These are phyloP conservation scores for Trypanosoma caninum DNA, from an alignment of 208 protist genomes.

Conservation along the genomic window DNA sequence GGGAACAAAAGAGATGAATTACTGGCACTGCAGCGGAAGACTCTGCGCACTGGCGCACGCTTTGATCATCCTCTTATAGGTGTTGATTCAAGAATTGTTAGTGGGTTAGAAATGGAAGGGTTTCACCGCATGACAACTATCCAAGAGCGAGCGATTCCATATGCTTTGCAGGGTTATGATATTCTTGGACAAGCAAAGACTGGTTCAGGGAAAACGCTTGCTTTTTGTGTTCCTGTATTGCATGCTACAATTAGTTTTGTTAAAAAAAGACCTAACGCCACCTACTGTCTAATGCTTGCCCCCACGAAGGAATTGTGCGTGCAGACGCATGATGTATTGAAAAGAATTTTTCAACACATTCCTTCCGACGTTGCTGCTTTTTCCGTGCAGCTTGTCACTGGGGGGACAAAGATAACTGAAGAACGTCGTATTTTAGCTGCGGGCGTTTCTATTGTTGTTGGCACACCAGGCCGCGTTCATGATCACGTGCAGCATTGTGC, in stretches of 20 bases:
- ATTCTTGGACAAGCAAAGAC: conserved; percentile 91
- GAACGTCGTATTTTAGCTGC: conserved; percentile 58
- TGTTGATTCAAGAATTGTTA: conserved; percentile 47
- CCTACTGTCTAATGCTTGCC: conserved; percentile 77
- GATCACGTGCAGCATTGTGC: conserved; percentile 84
- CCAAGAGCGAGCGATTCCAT: conserved; percentile 93
- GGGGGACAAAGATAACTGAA: conserved; percentile 81
- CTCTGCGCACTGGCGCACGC: conserved; percentile 40
- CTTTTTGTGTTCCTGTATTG: conserved; percentile 94
- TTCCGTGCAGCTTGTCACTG: conserved; percentile 87
- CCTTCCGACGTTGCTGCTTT: conserved; percentile 24
- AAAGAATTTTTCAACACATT: conserved; percentile 78
- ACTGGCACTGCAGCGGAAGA: conserved; percentile 23
- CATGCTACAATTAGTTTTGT: conserved; percentile 67
- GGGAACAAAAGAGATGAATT: conserved; percentile 18
- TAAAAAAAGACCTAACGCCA: conserved; percentile 42
- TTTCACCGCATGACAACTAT: conserved; percentile 91
- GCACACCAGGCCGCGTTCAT: conserved; percentile 84
- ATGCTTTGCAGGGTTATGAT: conserved; percentile 87
- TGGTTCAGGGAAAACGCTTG: conserved; percentile 93
- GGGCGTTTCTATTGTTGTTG: conserved; percentile 76
- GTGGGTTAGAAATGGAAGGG: conserved; percentile 55
- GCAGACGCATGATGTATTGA: conserved; percentile 88
- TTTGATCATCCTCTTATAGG: conserved; percentile 78
- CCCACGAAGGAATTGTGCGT: conserved; percentile 93